A percentile compares a stretch with the other conserved stretches of the same genome.
phyloP scores from a whole-genome alignment of 2,329 filamentous ascomycete species.

The Pseudocercospora fuligena region DNA sequence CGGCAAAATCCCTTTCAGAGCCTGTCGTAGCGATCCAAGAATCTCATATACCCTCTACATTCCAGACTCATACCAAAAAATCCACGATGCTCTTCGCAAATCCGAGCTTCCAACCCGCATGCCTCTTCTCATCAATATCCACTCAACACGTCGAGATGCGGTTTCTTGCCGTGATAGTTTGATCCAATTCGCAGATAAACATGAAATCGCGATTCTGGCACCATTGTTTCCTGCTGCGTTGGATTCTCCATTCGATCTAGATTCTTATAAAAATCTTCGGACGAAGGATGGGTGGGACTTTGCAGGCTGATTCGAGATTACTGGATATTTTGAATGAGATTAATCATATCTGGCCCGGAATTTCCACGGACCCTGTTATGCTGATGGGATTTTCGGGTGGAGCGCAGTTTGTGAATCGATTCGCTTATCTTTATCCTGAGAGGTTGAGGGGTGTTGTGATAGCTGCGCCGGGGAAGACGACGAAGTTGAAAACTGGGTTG shows the following conservation, averaged over 20 bases:
- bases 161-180: constrained; percentile 16
- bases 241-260: constrained; percentile 17
- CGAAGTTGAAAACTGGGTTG: constrained; percentile 15
- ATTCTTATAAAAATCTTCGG: constrained; percentile 20
- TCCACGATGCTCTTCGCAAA: constrained; percentile 13
- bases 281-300: background rate
- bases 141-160: constrained; percentile 21
- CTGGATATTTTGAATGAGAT: constrained; percentile 23
- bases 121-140: constrained; percentile 21
- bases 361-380: constrained; percentile 12
- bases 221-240: constrained; percentile 23
- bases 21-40: constrained; percentile 15
- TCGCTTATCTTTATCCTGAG: constrained; percentile 22
- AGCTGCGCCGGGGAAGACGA: constrained; percentile 19
- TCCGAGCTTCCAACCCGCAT: constrained; percentile 6
- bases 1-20: constrained; percentile 22
- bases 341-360: constrained; percentile 20
- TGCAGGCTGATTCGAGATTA: constrained; percentile 14
- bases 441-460: constrained; percentile 17
- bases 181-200: constrained; percentile 16
- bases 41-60: constrained; percentile 24
- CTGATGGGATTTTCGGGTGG: constrained; percentile 23
- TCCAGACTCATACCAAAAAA: constrained; percentile 16
- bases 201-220: constrained; percentile 21
- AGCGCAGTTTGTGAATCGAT: constrained; percentile 24